Conservation (phyloP, 768 basidiomycete species). For the Lentinus tigrinus region DNA sequence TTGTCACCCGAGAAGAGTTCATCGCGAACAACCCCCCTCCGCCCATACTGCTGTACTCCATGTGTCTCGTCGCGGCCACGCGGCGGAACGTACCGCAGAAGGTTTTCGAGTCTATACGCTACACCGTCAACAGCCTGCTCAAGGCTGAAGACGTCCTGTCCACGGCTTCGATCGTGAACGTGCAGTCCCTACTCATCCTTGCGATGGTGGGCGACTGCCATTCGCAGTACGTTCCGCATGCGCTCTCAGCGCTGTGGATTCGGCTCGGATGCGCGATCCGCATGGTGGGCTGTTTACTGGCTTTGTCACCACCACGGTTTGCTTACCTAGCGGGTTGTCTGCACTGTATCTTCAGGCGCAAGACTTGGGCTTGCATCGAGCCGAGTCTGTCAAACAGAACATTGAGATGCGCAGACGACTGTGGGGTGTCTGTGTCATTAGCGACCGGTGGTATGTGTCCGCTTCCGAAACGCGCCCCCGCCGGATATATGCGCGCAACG, state of each 20-base stretch:
- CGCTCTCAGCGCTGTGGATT: slow-evolving; percentile 83
- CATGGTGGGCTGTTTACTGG: slow-evolving; percentile 61
- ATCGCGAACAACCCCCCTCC: slow-evolving; percentile 70
- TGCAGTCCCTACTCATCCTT: slow-evolving; percentile 83
- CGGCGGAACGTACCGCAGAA: slow-evolving; percentile 79
- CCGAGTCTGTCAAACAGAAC: slow-evolving; percentile 80
- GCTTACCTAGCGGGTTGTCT: slow-evolving; percentile 4
- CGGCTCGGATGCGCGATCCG: slow-evolving; percentile 86
- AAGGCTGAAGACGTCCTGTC: slow-evolving; percentile 90
- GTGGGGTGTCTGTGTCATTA: slow-evolving; percentile 94
- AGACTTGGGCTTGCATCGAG: slow-evolving; percentile 92
- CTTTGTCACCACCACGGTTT: slow-evolving; percentile 2
- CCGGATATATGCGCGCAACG: neutral
- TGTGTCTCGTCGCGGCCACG: slow-evolving; percentile 90
- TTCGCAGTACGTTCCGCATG: slow-evolving; percentile 83
- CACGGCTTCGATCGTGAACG: slow-evolving; percentile 80
- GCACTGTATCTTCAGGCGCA: slow-evolving; percentile 64
- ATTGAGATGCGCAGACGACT: slow-evolving; percentile 86
- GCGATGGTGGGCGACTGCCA: slow-evolving; percentile 90
- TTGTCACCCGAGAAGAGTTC: slow-evolving; percentile 89
- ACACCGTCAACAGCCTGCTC: slow-evolving; percentile 82
- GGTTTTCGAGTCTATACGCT: slow-evolving; percentile 89
- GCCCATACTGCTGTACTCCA: slow-evolving; percentile 85
- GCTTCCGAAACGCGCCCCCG: neutral
- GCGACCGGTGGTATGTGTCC: slow-evolving; percentile 79